A percentile compares a stretch with the other conserved stretches of the same genome.
Conservation (phyloP, 2,329 filamentous ascomycete genomes). For the Corniculantispora saksenae region DNA sequence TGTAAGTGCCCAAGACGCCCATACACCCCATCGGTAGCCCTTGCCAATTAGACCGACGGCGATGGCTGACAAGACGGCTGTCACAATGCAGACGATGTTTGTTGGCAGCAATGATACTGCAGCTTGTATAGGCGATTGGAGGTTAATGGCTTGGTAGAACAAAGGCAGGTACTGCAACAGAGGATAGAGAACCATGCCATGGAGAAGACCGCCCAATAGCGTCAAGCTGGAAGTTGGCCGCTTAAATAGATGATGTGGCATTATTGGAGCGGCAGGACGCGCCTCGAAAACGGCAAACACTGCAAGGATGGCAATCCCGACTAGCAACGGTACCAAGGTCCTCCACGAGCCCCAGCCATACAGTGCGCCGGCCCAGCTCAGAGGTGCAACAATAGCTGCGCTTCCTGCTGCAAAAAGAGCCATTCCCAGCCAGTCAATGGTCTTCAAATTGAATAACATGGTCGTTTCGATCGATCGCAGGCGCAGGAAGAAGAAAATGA, state of each 20-base stretch:
- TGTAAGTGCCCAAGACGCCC: background rate
- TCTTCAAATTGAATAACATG: constrained; percentile 21
- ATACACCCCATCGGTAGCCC: constrained; percentile 2
- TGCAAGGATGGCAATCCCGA: constrained; percentile 31
- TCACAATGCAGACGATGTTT: constrained; percentile 21
- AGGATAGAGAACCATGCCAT: constrained; percentile 33
- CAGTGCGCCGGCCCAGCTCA: constrained; percentile 36
- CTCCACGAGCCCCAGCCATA: constrained; percentile 36
- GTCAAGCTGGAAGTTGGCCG: constrained; percentile 27
- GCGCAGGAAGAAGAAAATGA: constrained; percentile 29
- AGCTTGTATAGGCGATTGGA: constrained; percentile 30
- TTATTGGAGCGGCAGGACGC: constrained; percentile 29
- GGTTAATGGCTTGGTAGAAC: constrained; percentile 35
- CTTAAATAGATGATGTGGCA: constrained; percentile 35
- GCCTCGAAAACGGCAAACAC: constrained; percentile 34
- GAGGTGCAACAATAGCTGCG: constrained; percentile 30
- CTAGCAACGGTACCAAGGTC: constrained; percentile 34
- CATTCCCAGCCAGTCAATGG: constrained; percentile 38
- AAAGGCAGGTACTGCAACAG: constrained; percentile 35
- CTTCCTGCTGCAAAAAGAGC: constrained; percentile 27
- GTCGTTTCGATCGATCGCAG: constrained; percentile 7
- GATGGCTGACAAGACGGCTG: constrained; percentile 21
- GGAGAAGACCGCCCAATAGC: constrained; percentile 30
- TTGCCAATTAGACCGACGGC: background rate
- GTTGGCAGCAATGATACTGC: constrained; percentile 33